Evolutionary conservation across 2,329 filamentous ascomycete genomes (phyloP).

Genomic region (Lachnellula occidentalis): DNA sequence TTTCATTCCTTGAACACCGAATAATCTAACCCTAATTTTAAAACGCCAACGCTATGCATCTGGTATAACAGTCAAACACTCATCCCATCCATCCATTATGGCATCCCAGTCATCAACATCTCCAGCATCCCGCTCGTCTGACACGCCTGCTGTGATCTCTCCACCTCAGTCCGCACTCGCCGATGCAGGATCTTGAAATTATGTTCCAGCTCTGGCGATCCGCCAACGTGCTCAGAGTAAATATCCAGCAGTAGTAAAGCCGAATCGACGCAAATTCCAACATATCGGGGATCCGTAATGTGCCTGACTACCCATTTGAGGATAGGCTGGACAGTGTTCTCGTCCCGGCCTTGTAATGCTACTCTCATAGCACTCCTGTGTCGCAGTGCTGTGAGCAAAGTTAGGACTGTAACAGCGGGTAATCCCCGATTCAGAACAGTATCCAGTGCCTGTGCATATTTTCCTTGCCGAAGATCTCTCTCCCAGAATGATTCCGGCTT

Average conservation of each 20-base stretch:
- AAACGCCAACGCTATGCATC: conserved; percentile 41
- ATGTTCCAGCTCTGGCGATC: conserved; percentile 65
- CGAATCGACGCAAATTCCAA: conserved; percentile 76
- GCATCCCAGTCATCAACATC: conserved; percentile 54
- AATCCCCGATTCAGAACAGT: conserved; percentile 59
- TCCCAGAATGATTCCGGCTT: conserved; percentile 75
- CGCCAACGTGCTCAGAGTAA: conserved; percentile 74
- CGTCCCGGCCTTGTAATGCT: conserved; percentile 75
- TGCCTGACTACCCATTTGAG: conserved; percentile 77
- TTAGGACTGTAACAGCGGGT: conserved; percentile 60
- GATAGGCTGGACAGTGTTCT: conserved; percentile 74
- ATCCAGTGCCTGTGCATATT: conserved; percentile 75
- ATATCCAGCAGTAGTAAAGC: conserved; percentile 78
- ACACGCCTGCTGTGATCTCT: conserved; percentile 76
- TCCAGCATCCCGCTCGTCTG: conserved; percentile 86
- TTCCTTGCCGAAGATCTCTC: conserved; percentile 68
- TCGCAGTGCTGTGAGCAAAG: conserved; percentile 74
- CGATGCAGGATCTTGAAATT: conserved; percentile 64
- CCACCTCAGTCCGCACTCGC: conserved; percentile 70
- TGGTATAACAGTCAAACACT: conserved; percentile 10
- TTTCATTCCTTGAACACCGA: not conserved
- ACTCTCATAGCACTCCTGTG: conserved; percentile 81
- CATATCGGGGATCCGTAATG: conserved; percentile 77
- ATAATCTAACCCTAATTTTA: not conserved
- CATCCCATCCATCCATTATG: conserved; percentile 17